Conservation (phyloP, 2,329 filamentous ascomycete genomes). For the Ascochyta pisi region DNA sequence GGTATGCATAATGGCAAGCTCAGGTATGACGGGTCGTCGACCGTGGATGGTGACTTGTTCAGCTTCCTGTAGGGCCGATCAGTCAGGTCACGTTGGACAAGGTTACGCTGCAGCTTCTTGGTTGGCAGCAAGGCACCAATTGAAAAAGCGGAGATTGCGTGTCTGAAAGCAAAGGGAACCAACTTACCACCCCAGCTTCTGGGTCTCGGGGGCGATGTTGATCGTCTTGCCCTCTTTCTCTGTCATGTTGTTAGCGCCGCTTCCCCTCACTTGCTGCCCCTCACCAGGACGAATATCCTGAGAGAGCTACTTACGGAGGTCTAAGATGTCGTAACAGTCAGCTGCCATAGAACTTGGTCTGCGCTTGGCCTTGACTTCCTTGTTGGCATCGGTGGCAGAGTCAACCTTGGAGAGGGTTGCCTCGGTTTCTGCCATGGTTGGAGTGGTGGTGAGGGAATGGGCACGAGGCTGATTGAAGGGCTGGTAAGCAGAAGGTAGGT, state of each 20-base stretch:
- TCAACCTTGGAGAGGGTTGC: conserved; percentile 83
- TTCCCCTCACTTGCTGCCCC: conserved; percentile 33
- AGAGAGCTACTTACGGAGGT: conserved; percentile 71
- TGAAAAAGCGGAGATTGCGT: background rate
- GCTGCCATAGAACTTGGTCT: conserved; percentile 75
- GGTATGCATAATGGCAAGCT: conserved; percentile 82
- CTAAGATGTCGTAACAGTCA: conserved; percentile 82
- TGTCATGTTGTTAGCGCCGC: conserved; percentile 54
- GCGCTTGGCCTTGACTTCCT: conserved; percentile 66
- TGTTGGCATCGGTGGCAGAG: conserved; percentile 81
- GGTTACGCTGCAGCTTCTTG: background rate
- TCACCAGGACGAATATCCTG: conserved; percentile 18
- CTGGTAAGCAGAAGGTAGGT: conserved; percentile 13
- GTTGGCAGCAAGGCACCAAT: conserved; percentile 3
- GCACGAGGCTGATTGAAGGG: conserved; percentile 14
- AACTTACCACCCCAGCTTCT: conserved; percentile 84
- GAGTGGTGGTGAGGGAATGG: conserved; percentile 18
- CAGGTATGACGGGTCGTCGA: conserved; percentile 85
- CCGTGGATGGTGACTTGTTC: conserved; percentile 78
- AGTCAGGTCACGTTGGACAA: conserved; percentile 23
- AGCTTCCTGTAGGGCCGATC: conserved; percentile 73
- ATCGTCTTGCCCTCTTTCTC: conserved; percentile 77
- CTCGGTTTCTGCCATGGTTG: conserved; percentile 59
- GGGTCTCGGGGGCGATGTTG: conserved; percentile 79
- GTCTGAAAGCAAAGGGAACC: conserved; percentile 1